These are phyloP conservation scores for Penicillium paneum DNA, from an alignment of 2,329 filamentous ascomycete genomes.

Conservation along the genomic window DNA sequence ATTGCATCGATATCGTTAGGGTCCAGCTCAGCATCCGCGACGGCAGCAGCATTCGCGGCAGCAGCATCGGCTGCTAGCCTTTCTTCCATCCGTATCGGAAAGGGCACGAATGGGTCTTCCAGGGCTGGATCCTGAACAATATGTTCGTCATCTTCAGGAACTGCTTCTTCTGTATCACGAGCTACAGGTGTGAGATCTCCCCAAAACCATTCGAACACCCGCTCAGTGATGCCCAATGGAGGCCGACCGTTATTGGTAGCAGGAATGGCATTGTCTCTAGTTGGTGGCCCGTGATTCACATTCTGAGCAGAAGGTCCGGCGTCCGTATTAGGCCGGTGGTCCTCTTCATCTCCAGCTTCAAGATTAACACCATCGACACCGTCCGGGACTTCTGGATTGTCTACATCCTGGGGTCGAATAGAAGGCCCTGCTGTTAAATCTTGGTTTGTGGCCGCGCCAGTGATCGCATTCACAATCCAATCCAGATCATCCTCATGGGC, in stretches of 20 bases:
- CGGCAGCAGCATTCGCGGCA: slow-evolving; percentile 5
- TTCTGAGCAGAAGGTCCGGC: not conserved
- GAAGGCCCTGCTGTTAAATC: slow-evolving; percentile 1
- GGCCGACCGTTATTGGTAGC: slow-evolving; percentile 6
- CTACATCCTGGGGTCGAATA: not conserved
- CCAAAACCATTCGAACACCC: slow-evolving; percentile 46
- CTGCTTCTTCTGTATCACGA: slow-evolving; percentile 37
- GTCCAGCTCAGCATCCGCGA: slow-evolving; percentile 62
- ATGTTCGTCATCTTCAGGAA: slow-evolving; percentile 56
- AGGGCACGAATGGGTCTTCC: slow-evolving; percentile 60
- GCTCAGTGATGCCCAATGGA: slow-evolving; percentile 24
- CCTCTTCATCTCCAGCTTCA: not conserved
- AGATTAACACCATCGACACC: not conserved
- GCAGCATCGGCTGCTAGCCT: slow-evolving; percentile 7
- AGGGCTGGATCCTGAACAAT: slow-evolving; percentile 57
- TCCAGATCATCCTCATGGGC: slow-evolving; percentile 57
- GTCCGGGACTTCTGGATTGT: not conserved
- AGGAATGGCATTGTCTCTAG: not conserved
- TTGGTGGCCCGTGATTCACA: not conserved
- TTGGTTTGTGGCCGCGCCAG: slow-evolving; percentile 20
- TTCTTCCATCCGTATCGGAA: slow-evolving; percentile 37
- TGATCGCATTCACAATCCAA: slow-evolving; percentile 58
- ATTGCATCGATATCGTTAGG: slow-evolving; percentile 55
- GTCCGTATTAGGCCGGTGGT: not conserved
- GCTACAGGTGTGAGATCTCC: slow-evolving; percentile 35